Conservation (phyloP, 1,139 yeast genomes). For the Lodderomyces pseudojiufengensis region DNA sequence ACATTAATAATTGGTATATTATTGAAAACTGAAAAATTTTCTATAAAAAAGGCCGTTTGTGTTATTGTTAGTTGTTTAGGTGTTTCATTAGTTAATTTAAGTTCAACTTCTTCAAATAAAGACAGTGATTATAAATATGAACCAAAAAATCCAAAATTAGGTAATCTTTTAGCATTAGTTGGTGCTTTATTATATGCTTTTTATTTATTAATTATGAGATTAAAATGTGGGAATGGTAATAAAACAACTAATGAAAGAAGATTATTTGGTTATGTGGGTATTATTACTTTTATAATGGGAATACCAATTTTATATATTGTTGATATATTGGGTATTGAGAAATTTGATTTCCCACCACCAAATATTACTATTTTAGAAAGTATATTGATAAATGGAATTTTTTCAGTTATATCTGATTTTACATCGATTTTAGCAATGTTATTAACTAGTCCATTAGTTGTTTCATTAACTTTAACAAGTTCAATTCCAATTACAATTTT, state of each 20-base stretch:
- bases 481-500: conserved; percentile 52
- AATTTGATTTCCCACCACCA: conserved; percentile 43
- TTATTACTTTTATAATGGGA: conserved; percentile 36
- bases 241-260: conserved; percentile 44
- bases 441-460: conserved; percentile 51
- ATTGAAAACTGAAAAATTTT: conserved; percentile 39
- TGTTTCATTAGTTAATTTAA: conserved; percentile 43
- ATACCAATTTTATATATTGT: conserved; percentile 35
- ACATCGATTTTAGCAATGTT: conserved; percentile 48
- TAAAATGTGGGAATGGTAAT: conserved; percentile 35
- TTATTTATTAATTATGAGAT: conserved; percentile 41
- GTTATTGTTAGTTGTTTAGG: conserved; percentile 45
- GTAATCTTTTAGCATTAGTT: conserved; percentile 42
- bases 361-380: conserved; percentile 26
- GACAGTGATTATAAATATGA: conserved; percentile 19
- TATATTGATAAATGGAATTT: conserved; percentile 40
- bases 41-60: conserved; percentile 41
- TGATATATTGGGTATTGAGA: conserved; percentile 34
- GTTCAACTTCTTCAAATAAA: conserved; percentile 24
- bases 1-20: conserved; percentile 43
- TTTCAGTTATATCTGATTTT: conserved; percentile 49
- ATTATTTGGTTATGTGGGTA: conserved; percentile 47
- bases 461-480: conserved; percentile 49
- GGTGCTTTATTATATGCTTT: conserved; percentile 49
- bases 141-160: conserved; percentile 41